phyloP scores from a whole-genome alignment of 345 rosid species.

The Salix dunnii region DNA sequence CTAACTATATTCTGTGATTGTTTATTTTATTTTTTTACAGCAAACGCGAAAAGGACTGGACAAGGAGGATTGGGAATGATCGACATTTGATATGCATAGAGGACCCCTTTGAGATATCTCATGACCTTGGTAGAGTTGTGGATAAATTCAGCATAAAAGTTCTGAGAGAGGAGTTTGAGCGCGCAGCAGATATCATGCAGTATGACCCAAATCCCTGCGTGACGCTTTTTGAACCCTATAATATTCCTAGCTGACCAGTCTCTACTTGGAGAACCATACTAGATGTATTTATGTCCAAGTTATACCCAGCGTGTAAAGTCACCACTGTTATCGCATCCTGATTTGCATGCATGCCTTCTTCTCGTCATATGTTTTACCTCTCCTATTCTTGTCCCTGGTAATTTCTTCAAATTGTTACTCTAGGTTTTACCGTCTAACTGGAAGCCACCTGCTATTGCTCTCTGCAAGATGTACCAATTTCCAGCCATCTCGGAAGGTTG shows the following conservation, averaged over 20 bases:
- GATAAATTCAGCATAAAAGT: slow-evolving; percentile 85
- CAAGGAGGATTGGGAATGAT: slow-evolving; percentile 89
- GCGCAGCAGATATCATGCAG: slow-evolving; percentile 89
- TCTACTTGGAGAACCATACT: neutral
- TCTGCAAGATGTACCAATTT: too few species aligned
- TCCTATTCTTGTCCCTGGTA: neutral
- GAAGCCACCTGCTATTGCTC: neutral
- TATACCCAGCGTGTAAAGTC: slow-evolving; percentile 6
- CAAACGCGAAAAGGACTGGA: slow-evolving; percentile 91
- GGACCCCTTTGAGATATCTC: slow-evolving; percentile 81
- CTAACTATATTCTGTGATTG: neutral
- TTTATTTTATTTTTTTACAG: slow-evolving; percentile 34
- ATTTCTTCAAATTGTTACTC: neutral
- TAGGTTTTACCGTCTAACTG: neutral
- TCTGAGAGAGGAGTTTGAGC: slow-evolving; percentile 91
- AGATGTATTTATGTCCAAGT: slow-evolving; percentile 11
- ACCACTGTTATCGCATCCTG: neutral
- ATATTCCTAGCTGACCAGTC: slow-evolving; percentile 30
- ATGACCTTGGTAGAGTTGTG: slow-evolving; percentile 92
- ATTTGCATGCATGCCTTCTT: neutral
- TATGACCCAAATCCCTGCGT: slow-evolving; percentile 60
- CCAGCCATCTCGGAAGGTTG: neutral
- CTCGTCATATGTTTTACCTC: neutral
- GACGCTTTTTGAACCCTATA: slow-evolving; percentile 67
- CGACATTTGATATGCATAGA: slow-evolving; percentile 99